Base-by-base conservation (phyloP, 805 yeast species). In the Saccharomycopsis oosterbeekiorum region DNA sequence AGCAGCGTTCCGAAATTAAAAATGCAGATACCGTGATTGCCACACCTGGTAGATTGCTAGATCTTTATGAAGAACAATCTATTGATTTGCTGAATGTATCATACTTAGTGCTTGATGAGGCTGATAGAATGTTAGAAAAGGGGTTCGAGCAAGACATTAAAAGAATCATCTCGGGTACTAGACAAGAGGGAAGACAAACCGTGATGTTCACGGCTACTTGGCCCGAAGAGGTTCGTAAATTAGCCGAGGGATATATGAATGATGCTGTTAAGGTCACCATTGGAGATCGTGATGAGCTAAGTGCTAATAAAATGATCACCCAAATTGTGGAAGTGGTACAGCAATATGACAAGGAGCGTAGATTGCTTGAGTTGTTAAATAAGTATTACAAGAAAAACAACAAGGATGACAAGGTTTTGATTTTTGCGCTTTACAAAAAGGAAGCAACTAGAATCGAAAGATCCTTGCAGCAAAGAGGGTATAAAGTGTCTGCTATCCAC, bases 141-240 rank as follows among this genome's bases (percentile, higher is more conserved):
- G 99, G 99, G 42, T 94, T 94, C 70, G 98, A 96, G 75, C 96
- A 93, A 72, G 99, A 93, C 74, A 93, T 94, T 70, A 90, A 88
- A 72, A 78, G 80, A 65, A 90, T 94, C 66, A 84, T 94, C 70
- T 76, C 78, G 61, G 80, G 89, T 15, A 77, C 81, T 26, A 70
- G 74, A 39, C 59, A 69, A 2, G 53, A 54, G 21, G 17, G 50
- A 68, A 79, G 98, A 76, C 98, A 93, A 75, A 94, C 99, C 0
- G 79, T 94, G 65, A 94, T 94, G 98, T 94, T 94, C 75, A 93
- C 99, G 10, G 99, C 99, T n/a, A 94, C 99, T 1, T 94, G 99
- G 99, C 99, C 99, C n/a, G 89, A 88, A 68, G 96, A 93, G 75
- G 98, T 94, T 41, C 85, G 98, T 70, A 96, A 90, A 65, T 80